These are phyloP conservation scores for Carpinus fangiana DNA, from an alignment of 306 rosid genomes.

Conservation along the genomic window DNA sequence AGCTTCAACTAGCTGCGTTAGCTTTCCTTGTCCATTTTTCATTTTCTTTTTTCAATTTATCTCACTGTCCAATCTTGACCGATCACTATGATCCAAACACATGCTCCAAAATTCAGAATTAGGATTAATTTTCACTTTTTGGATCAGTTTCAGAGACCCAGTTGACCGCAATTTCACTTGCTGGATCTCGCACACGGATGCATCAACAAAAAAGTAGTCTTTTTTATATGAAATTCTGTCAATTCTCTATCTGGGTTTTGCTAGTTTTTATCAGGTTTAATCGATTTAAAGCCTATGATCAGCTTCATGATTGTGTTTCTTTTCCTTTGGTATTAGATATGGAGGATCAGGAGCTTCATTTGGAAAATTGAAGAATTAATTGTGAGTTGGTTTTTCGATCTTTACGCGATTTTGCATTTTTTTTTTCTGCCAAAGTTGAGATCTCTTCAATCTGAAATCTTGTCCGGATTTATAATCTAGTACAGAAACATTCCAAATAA, in stretches of 20 bases:
- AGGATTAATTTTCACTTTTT: background rate
- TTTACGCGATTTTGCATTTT: background rate
- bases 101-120: background rate
- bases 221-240: background rate
- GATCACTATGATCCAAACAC: constrained; percentile 6
- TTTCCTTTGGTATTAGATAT: constrained; percentile 1
- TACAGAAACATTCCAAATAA: background rate
- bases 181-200: background rate
- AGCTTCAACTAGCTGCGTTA: background rate
- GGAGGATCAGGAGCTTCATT: constrained; percentile 6
- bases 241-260: constrained; percentile 1
- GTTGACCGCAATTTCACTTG: background rate
- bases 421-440: background rate
- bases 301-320: background rate
- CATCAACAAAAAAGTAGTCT: background rate
- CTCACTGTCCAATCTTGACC: background rate
- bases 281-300: background rate
- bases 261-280: background rate
- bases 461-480: background rate
- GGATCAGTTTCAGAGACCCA: constrained; percentile 9
- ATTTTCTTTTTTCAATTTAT: background rate
- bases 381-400: background rate
- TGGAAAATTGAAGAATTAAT: background rate
- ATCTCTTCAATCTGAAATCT: background rate
- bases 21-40: background rate